Evolutionary conservation across 331 rosid genomes (phyloP).

Genomic region (Saraca asoca): DNA sequence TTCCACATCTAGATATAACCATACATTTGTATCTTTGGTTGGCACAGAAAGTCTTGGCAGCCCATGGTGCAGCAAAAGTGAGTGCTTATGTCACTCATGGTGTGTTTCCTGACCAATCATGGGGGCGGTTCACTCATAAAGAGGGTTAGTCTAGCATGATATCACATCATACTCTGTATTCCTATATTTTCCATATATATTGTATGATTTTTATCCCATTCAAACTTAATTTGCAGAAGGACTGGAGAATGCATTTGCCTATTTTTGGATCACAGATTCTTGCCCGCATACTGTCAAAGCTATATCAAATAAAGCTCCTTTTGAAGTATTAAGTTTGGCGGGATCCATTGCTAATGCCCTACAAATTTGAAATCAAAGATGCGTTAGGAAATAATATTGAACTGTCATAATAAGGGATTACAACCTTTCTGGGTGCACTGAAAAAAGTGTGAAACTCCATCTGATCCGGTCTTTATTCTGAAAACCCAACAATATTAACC

Average conservation of each 20-base stretch:
- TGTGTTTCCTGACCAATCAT: constrained; percentile 85
- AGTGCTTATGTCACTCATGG: constrained; percentile 93
- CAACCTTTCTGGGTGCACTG: too few species aligned
- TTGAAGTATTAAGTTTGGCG: constrained; percentile 89
- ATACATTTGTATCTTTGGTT: constrained; percentile 24
- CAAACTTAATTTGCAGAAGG: constrained; percentile 41
- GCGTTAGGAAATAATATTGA: background rate
- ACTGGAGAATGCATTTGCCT: constrained; percentile 57
- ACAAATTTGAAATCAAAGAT: constrained; percentile 51
- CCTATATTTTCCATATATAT: background rate
- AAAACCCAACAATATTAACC: too few species aligned
- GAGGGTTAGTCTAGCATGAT: constrained; percentile 52
- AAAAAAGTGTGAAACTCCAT: too few species aligned
- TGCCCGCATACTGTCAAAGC: constrained; percentile 85
- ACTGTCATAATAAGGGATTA: constrained; percentile 13
- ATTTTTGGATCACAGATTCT: constrained; percentile 98
- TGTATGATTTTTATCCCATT: constrained; percentile 24
- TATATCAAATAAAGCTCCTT: constrained; percentile 71
- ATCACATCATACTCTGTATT: background rate
- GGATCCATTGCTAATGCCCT: constrained; percentile 89
- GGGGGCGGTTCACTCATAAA: constrained; percentile 73
- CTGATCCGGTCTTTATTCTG: too few species aligned
- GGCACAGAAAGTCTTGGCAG: constrained; percentile 79
- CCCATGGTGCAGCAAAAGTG: constrained; percentile 86
- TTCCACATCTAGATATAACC: constrained; percentile 10